Evolutionary conservation across 176 grass and related monocot species (phyloP).

Genomic region (Aechmea fasciata): DNA sequence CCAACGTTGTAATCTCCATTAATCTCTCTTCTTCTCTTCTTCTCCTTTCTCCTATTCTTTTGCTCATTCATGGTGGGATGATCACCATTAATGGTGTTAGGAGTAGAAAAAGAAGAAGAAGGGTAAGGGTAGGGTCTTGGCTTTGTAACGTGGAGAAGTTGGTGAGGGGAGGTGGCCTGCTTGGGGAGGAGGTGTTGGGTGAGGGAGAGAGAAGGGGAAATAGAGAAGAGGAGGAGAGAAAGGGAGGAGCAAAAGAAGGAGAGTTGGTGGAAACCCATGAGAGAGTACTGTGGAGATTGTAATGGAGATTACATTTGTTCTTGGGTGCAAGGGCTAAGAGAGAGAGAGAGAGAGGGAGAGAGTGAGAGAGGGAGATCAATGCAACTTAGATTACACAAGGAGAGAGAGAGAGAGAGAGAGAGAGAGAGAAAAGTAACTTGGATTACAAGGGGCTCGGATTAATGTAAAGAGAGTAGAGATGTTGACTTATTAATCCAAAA

Average conservation of each 20-base stretch:
- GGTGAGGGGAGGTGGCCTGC: background rate
- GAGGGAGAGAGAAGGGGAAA: background rate
- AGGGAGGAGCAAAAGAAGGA: background rate
- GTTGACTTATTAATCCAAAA: too few species aligned
- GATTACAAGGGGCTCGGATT: background rate
- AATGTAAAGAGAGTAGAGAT: too few species aligned
- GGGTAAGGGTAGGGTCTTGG: background rate
- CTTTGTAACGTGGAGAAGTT: slow-evolving; percentile 1
- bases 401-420: too few species aligned
- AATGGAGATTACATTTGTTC: slow-evolving; percentile 2
- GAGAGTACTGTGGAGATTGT: background rate
- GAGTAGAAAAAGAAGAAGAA: too few species aligned
- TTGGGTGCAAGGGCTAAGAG: background rate
- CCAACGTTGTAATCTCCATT: background rate
- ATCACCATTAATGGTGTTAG: background rate
- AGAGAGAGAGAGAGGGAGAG: background rate
- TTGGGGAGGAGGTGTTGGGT: background rate
- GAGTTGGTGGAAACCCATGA: background rate
- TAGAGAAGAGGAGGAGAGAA: background rate
- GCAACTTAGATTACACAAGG: background rate
- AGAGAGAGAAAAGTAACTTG: too few species aligned
- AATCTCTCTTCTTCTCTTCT: background rate
- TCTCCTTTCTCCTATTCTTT: background rate
- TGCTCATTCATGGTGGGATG: too few species aligned
- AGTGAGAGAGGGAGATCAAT: background rate